Percentiles rank a stretch among this genome's conserved stretches.
Evolutionary conservation across 2,329 filamentous ascomycete species (phyloP).

Genomic region (Colletotrichum sp.): DNA sequence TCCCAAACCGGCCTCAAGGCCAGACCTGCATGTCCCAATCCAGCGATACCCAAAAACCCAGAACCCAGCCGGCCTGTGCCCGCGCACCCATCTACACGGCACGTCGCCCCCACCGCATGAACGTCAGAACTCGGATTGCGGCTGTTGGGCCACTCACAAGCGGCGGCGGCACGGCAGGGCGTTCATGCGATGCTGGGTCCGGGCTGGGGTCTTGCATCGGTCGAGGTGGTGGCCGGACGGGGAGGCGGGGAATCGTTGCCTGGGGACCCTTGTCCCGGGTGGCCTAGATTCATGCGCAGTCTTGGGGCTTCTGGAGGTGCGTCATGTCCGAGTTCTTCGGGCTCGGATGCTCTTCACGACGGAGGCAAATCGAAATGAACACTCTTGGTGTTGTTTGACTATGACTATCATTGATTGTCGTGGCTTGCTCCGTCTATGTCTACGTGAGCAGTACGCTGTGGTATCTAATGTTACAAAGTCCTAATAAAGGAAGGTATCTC

Average conservation of each 20-base stretch:
- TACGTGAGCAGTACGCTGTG: slow-evolving; percentile 2
- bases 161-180: background rate
- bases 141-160: background rate
- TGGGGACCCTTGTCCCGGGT: background rate
- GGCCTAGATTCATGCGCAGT: background rate
- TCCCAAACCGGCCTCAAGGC: background rate
- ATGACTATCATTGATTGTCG: background rate
- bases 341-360: background rate
- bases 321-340: background rate
- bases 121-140: background rate
- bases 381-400: background rate
- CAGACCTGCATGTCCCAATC: background rate
- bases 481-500: slow-evolving; percentile 10
- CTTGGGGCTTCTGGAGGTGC: background rate
- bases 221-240: background rate
- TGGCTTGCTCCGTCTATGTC: background rate
- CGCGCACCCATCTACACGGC: background rate
- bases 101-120: background rate
- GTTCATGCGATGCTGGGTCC: background rate
- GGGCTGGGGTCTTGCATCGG: background rate
- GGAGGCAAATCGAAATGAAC: background rate
- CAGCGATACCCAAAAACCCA: background rate
- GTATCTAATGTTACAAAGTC: slow-evolving; percentile 13
- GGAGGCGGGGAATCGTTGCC: background rate
- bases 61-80: background rate